Base-by-base conservation (phyloP, 2,329 filamentous ascomycete genomes). In the Metarhizium anisopliae region DNA sequence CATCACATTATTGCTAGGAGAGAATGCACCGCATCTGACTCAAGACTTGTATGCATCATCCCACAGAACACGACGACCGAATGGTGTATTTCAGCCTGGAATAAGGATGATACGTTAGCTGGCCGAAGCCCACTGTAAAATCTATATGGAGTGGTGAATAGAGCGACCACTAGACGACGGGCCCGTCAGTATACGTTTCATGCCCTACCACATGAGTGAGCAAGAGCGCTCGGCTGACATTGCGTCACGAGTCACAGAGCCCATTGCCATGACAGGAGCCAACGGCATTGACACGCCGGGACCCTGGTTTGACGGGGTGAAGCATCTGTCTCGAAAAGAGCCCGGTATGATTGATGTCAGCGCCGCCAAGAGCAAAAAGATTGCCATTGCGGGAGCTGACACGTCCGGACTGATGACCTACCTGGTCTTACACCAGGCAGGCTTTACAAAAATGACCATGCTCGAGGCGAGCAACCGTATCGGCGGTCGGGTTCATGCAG, bases 241-340 rank as follows among this genome's bases (percentile, higher is more conserved):
- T 14, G 47, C 54, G 36, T 49, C 49, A 47, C 13, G 42, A 10
- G 10, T n/a, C 10, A 8, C 38, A 57, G 58, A 51, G 54, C 60
- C 57, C 49, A 73, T 78, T 40, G 57, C 74, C 18, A 78, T 85
- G 71, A 75, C 76, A 54, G 77, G 80, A 52, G 71, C 72, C 3
- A 80, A 72, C 20, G 76, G 76, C 4, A 72, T 77, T 57, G 72
- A 77, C 54, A 62, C 66, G 2, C 67, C 66, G 63, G 82, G 83
- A 0, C 80, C 83, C 1, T 87, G 83, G 84, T 87, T 86, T 58
- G 81, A 86, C 63, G 83, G 83, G 14, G 83, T 86, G 18, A 76
- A 74, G 52, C 76, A 82, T 55, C 74, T 86, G 47, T 67, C 80
- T 58, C 71, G 75, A 30, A 83, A 81, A 62, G 71, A 82, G 59